Conservation (phyloP, 176 grass and related monocot species). For the Zea luxurians region DNA sequence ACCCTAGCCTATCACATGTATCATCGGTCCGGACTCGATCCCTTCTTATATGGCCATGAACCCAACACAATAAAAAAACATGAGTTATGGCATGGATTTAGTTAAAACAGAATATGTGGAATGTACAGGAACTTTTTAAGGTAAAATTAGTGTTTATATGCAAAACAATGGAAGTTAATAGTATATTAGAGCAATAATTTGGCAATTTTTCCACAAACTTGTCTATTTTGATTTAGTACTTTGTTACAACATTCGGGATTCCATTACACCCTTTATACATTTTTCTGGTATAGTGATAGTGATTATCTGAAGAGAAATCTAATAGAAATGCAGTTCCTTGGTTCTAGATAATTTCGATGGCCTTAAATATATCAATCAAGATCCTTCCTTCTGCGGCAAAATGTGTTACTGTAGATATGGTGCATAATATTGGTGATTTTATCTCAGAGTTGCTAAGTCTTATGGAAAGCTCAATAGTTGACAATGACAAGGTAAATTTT, state of each 20-base stretch:
- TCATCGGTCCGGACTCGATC: too few relatives aligned
- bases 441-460: conserved; percentile 56
- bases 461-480: conserved; percentile 55
- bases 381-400: conserved; percentile 50
- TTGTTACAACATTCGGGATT: conserved; percentile 23
- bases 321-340: conserved; percentile 38
- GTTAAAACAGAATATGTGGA: conserved; percentile 20
- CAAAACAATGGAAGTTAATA: background rate
- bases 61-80: background rate
- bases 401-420: conserved; percentile 37
- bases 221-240: conserved; percentile 12
- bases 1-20: too few relatives aligned
- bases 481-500: conserved; percentile 57
- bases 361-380: conserved; percentile 60
- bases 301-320: conserved; percentile 32
- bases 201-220: background rate
- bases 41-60: too few relatives aligned
- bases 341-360: conserved; percentile 70
- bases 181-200: background rate
- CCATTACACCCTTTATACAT: conserved; percentile 16
- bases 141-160: conserved; percentile 12
- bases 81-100: background rate
- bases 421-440: conserved; percentile 48
- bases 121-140: background rate
- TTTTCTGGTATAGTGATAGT: background rate